Evolutionary conservation across 192 early-diverging fungal genomes (phyloP).

Genomic region (Coemansia furcata): DNA sequence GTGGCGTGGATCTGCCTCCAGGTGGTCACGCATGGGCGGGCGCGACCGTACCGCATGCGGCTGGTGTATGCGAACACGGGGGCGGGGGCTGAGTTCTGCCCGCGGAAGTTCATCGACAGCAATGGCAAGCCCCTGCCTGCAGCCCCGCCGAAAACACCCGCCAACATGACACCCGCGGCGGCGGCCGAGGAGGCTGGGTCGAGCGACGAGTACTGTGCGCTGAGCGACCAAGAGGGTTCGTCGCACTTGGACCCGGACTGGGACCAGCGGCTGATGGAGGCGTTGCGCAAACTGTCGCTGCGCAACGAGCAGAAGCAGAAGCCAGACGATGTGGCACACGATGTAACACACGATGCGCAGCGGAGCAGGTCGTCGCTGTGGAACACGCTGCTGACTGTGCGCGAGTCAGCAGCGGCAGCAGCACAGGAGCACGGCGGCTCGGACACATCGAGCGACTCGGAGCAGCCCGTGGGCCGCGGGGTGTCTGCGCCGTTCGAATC

Average conservation of each 20-base stretch:
- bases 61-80: constrained; percentile 45
- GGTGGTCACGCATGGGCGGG: constrained; percentile 68
- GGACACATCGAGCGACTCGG: constrained; percentile 2
- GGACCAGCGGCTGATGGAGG: constrained; percentile 42
- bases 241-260: constrained; percentile 28
- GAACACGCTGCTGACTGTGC: constrained; percentile 24
- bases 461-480: neutral
- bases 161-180: neutral
- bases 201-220: constrained; percentile 16
- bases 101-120: constrained; percentile 39
- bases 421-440: constrained; percentile 6
- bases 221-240: constrained; percentile 46
- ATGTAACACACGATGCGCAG: neutral
- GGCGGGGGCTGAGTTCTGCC: constrained; percentile 21
- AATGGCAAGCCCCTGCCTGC: constrained; percentile 30
- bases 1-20: constrained; percentile 86
- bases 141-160: neutral
- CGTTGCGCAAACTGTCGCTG: constrained; percentile 17
- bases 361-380: constrained; percentile 20
- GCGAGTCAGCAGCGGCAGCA: constrained; percentile 18
- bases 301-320: constrained; percentile 10
- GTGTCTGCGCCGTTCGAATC: constrained; percentile 31
- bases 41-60: constrained; percentile 39
- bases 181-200: neutral
- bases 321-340: neutral